Evolutionary conservation across 2,329 filamentous ascomycete species (phyloP).

Genomic region (Aspergillus sp.): DNA sequence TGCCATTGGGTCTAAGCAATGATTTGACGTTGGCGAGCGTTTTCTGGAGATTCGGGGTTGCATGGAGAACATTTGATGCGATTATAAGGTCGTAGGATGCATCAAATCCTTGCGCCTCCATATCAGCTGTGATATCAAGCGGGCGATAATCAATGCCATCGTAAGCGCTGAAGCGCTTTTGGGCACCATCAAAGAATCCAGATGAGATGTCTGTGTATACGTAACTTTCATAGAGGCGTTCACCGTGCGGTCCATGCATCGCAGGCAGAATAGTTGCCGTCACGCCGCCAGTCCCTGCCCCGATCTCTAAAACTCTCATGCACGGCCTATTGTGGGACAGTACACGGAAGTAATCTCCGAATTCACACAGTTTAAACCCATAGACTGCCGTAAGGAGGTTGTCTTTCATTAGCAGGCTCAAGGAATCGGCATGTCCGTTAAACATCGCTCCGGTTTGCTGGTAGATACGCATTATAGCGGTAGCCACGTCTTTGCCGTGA

Average conservation of each 20-base stretch:
- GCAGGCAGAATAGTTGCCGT: constrained; percentile 22
- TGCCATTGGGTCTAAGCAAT: constrained; percentile 44
- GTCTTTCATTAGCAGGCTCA: constrained; percentile 21
- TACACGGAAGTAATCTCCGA: constrained; percentile 13
- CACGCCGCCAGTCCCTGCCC: constrained; percentile 31
- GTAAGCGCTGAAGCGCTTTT: constrained; percentile 23
- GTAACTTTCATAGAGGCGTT: constrained; percentile 23
- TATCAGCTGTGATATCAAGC: constrained; percentile 32
- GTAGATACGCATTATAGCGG: neutral
- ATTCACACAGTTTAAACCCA: neutral
- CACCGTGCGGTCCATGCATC: neutral
- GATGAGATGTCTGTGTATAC: constrained; percentile 33
- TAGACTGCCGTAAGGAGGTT: constrained; percentile 10
- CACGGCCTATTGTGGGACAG: constrained; percentile 26
- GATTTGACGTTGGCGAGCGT: constrained; percentile 21
- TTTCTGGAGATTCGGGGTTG: constrained; percentile 10
- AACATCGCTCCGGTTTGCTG: neutral
- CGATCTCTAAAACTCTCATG: constrained; percentile 28
- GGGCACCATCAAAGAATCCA: constrained; percentile 28
- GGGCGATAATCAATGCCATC: constrained; percentile 28
- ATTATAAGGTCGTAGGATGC: constrained; percentile 34
- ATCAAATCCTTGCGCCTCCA: constrained; percentile 30
- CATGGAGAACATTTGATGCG: constrained; percentile 33
- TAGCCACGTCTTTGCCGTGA: neutral
- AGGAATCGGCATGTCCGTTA: constrained; percentile 1